Percentiles rank a stretch among this genome's conserved stretches.
These are phyloP conservation scores for Allantophomopsis cytisporea DNA, from an alignment of 2,329 filamentous ascomycete genomes.

Conservation along the genomic window DNA sequence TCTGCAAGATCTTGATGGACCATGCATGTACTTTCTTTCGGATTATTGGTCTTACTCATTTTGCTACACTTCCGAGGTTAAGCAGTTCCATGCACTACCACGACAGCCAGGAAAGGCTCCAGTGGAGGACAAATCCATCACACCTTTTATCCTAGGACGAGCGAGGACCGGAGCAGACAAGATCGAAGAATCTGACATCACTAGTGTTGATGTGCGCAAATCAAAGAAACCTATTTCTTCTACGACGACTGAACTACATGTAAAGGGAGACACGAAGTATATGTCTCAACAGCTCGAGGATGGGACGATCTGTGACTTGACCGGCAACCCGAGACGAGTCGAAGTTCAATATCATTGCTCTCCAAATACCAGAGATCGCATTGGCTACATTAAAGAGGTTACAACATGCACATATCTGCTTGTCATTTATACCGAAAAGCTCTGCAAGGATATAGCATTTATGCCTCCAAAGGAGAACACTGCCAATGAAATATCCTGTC, in stretches of 20 bases:
- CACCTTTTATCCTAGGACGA: slow-evolving; percentile 48
- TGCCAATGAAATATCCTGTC: slow-evolving; percentile 47
- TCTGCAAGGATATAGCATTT: slow-evolving; percentile 67
- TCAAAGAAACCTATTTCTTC: slow-evolving; percentile 12
- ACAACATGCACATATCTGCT: slow-evolving; percentile 61
- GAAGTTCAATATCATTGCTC: slow-evolving; percentile 52
- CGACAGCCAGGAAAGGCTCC: slow-evolving; percentile 49
- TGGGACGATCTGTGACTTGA: slow-evolving; percentile 58
- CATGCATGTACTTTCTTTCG: slow-evolving; percentile 57
- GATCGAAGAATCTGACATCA: slow-evolving; percentile 17
- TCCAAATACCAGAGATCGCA: slow-evolving; percentile 47
- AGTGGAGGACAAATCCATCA: slow-evolving; percentile 47
- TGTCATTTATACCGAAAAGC: slow-evolving; percentile 58
- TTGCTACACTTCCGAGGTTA: slow-evolving; percentile 58
- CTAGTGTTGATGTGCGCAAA: slow-evolving; percentile 12
- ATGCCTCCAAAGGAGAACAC: slow-evolving; percentile 51
- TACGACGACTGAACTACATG: slow-evolving; percentile 37
- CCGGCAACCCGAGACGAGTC: slow-evolving; percentile 51
- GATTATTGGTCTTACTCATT: slow-evolving; percentile 71
- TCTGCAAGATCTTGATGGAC: slow-evolving; percentile 51
- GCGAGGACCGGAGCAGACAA: slow-evolving; percentile 25
- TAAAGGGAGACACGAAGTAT: slow-evolving; percentile 53
- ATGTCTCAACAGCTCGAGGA: slow-evolving; percentile 53
- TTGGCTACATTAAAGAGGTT: slow-evolving; percentile 61
- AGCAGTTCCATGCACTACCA: slow-evolving; percentile 59